These are phyloP conservation scores for Lolium multiflorum DNA, from an alignment of 176 grass and related monocot genomes.

Conservation along the genomic window DNA sequence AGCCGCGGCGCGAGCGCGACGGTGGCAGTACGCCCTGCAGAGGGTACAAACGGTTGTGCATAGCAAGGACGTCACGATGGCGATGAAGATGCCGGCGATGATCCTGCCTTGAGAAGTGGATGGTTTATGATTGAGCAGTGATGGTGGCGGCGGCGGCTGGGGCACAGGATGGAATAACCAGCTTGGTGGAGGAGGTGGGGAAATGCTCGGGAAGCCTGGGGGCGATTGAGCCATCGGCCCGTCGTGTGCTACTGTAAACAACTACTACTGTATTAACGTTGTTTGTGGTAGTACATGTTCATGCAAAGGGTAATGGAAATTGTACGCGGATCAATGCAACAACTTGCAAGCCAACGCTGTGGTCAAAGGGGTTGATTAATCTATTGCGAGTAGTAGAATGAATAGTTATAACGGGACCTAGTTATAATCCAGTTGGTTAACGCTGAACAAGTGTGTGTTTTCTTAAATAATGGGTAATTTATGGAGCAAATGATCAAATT, in stretches of 20 bases:
- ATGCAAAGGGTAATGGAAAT: no score
- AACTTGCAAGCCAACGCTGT: not conserved
- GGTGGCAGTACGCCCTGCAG: constrained; percentile 17
- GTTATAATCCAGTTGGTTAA: not conserved
- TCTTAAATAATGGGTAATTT: not conserved
- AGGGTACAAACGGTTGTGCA: constrained; percentile 10
- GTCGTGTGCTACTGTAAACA: no score
- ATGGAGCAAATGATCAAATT: not conserved
- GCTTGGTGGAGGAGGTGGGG: not conserved
- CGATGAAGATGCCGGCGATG: not conserved
- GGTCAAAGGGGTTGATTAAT: not conserved
- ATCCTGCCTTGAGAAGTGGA: not conserved
- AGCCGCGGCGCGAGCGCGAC: not conserved
- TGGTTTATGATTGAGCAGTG: not conserved
- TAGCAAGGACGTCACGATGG: not conserved
- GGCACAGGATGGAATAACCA: not conserved
- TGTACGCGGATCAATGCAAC: not conserved
- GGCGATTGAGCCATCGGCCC: not conserved
- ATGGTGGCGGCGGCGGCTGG: not conserved
- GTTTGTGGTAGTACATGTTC: no score
- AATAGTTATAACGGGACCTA: no score
- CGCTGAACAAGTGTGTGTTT: not conserved
- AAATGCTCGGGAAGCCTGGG: not conserved
- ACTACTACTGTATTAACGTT: no score
- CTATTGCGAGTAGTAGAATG: not conserved